These are phyloP conservation scores for Pyricularia sp. DNA, from an alignment of 2,329 filamentous ascomycete species.

Conservation along the genomic window DNA sequence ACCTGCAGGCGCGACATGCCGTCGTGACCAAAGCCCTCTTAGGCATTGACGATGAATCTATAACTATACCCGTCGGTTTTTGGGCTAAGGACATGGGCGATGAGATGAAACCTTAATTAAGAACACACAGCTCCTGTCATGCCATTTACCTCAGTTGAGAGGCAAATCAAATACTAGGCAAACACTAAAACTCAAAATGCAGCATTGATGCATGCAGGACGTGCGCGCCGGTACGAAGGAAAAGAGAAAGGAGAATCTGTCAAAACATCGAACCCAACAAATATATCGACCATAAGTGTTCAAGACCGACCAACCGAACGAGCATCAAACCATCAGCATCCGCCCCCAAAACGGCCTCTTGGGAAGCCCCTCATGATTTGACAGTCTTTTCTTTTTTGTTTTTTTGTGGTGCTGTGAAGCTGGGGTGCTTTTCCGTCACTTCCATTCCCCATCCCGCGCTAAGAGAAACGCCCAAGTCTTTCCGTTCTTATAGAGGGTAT, in stretches of 20 bases:
- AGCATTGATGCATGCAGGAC: background rate
- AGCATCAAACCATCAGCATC: constrained; percentile 6
- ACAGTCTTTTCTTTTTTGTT: constrained; percentile 1
- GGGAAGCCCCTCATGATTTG: constrained; percentile 6
- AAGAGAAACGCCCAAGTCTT: constrained; percentile 7
- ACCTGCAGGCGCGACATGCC: background rate
- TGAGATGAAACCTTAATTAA: background rate
- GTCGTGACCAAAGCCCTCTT: background rate
- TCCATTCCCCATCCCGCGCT: background rate
- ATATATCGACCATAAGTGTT: constrained; percentile 9
- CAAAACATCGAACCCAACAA: constrained; percentile 9
- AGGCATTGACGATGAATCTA: background rate
- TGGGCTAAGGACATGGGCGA: background rate
- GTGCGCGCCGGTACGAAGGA: background rate
- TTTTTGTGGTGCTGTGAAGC: constrained; percentile 2
- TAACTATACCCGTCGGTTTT: background rate
- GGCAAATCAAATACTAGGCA: constrained; percentile 1
- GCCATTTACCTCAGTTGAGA: background rate
- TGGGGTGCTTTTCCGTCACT: constrained; percentile 1
- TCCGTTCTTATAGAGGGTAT: constrained; percentile 11
- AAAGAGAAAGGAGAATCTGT: constrained; percentile 4
- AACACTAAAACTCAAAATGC: constrained; percentile 1
- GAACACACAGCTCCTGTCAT: background rate
- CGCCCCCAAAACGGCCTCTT: constrained; percentile 3
- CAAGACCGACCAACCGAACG: constrained; percentile 8